Evolutionary conservation across 2,329 filamentous ascomycete species (phyloP).

Genomic region (Neofusicoccum ribis): DNA sequence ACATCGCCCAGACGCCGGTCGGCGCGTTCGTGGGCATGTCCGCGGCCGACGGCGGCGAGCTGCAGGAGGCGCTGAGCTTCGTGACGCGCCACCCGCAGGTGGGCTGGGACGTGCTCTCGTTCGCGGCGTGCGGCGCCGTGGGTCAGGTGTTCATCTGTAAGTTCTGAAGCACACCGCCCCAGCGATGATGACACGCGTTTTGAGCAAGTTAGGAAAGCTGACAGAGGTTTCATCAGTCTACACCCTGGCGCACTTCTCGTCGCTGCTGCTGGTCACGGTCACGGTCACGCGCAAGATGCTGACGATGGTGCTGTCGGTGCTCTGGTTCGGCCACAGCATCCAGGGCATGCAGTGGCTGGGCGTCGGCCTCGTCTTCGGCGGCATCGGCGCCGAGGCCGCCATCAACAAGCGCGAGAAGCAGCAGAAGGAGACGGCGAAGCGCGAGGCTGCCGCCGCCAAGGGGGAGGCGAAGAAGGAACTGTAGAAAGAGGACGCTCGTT

Average conservation of each 20-base stretch:
- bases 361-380: slow-evolving; percentile 89
- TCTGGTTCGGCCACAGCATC: slow-evolving; percentile 89
- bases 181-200: neutral
- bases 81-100: slow-evolving; percentile 77
- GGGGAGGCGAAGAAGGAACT: slow-evolving; percentile 24
- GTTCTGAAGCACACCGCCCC: slow-evolving; percentile 21
- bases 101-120: slow-evolving; percentile 84
- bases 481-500: neutral
- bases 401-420: slow-evolving; percentile 82
- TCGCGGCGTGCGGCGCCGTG: slow-evolving; percentile 84
- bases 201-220: no score
- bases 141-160: slow-evolving; percentile 90
- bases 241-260: slow-evolving; percentile 89
- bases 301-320: slow-evolving; percentile 94
- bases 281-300: slow-evolving; percentile 99
- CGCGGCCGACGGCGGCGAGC: slow-evolving; percentile 62
- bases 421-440: slow-evolving; percentile 69
- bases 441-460: slow-evolving; percentile 20
- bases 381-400: slow-evolving; percentile 85
- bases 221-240: slow-evolving; percentile 55
- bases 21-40: slow-evolving; percentile 45
- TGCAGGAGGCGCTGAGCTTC: slow-evolving; percentile 77
- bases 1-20: slow-evolving; percentile 65
- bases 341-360: slow-evolving; percentile 91
- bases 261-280: slow-evolving; percentile 88